Conservation (phyloP, 2,329 filamentous ascomycete species). For the Phaeosphaeria sp. region DNA sequence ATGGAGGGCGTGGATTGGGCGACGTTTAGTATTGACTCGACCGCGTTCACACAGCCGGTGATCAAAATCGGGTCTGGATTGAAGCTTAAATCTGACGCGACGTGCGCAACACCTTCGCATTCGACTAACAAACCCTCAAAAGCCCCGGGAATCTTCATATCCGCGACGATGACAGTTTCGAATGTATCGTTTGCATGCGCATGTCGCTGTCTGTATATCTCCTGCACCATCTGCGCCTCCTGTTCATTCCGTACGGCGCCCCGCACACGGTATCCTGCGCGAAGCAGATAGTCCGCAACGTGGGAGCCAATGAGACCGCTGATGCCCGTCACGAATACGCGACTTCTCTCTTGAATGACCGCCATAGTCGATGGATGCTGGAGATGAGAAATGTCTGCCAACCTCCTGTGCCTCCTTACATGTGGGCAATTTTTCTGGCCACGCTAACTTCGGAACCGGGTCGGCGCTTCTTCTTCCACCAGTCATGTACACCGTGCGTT, state of each 20-base stretch:
- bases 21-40: neutral
- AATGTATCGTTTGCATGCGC: neutral
- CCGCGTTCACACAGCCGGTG: neutral
- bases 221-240: conserved; percentile 1
- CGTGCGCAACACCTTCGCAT: neutral
- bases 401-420: too few species aligned
- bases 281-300: conserved; percentile 39
- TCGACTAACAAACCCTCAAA: neutral
- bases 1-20: neutral
- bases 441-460: too few species aligned
- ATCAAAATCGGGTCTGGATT: neutral
- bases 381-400: neutral
- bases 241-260: conserved; percentile 33
- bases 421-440: too few species aligned
- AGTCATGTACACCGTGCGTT: too few species aligned
- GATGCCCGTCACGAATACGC: conserved; percentile 39
- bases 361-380: neutral
- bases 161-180: neutral
- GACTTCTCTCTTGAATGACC: neutral
- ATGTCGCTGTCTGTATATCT: neutral
- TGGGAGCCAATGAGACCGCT: conserved; percentile 43
- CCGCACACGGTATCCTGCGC: conserved; percentile 38
- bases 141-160: neutral
- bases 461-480: too few species aligned
- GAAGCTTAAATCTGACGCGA: neutral